Evolutionary conservation across 129 eudicot genomes (phyloP), one percentile per base, ranked within the genome.

Genomic region (Centaurea solstitialis): DNA sequence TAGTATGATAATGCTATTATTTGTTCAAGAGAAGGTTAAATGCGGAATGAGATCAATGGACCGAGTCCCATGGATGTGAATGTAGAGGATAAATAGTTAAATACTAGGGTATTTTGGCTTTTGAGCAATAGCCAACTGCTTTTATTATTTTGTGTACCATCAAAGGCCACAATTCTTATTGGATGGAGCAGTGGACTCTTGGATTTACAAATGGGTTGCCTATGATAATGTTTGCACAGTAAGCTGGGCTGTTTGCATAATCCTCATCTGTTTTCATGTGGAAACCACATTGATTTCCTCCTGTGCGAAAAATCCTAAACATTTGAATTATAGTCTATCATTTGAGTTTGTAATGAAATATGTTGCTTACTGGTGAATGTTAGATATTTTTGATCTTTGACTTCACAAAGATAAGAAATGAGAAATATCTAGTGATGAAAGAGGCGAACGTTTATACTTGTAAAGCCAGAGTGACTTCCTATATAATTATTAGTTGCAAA

Each of bases 21-120:
- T 68, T 84, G 68, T 43, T 12, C 47, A 53, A 59, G 26, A 64
- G 79, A 85, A 76, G 38, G 71, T 67, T 62, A 61, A 61, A 41
- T 47, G 38, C 67, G 61, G 68, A 61, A 65, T 37, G 47, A 7
- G 23, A 24, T 61, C 7, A 37, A 57, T 57, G 65, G 65, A 18
- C 65, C n/a, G 65, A 76, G 38, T 64, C 23, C 23, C 13, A 61
- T 61, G 68, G 26, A 61, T 20, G 9, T 20, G 26, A 61, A 20
- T 61, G 26, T 9, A 20, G 68, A 7, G 68, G 68, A 61, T 61
- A 7, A 57, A 61, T 20, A 61, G 68, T 18, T 61, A 7, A 57
- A 61, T 20, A 61, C 68, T 61, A n/a, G 12, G 26, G 68, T 61
- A 61, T 61, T 61, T 61, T 61, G 68, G 68, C 26, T 6, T 64